Percentiles rank a stretch among this genome's conserved stretches.
Evolutionary conservation across 75 land plant species (phyloP).

Genomic region (Cupressus sempervirens): DNA sequence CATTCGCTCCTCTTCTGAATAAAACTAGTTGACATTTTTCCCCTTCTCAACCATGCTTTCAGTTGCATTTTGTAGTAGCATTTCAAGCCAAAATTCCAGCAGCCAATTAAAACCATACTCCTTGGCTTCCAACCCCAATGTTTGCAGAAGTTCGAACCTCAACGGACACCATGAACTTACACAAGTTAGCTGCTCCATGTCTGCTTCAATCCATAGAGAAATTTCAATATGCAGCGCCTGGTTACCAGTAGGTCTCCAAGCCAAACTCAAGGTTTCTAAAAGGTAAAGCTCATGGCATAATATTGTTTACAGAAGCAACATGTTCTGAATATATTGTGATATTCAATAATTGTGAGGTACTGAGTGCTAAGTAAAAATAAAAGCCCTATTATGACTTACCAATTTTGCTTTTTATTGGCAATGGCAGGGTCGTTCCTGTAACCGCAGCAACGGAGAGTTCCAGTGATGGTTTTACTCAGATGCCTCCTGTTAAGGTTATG

Average conservation of each 20-base stretch:
- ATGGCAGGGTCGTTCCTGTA: neutral
- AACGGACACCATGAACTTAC: neutral
- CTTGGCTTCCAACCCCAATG: neutral
- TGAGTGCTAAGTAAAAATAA: neutral
- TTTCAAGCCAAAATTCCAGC: neutral
- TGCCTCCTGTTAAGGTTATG: conserved; percentile 44
- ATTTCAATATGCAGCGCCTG: neutral
- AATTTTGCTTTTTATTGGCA: neutral
- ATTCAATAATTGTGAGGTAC: neutral
- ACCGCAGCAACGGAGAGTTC: neutral
- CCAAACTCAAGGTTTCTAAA: neutral
- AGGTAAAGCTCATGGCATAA: neutral
- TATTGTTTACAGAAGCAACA: neutral
- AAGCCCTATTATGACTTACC: neutral
- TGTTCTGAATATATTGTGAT: neutral
- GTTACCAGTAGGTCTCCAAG: neutral
- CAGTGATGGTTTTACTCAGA: conserved; percentile 1
- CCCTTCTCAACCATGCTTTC: neutral
- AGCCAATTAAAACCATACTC: neutral
- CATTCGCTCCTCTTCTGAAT: neutral
- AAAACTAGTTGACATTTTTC: neutral
- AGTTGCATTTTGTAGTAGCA: neutral
- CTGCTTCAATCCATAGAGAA: neutral
- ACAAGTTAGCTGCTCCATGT: neutral
- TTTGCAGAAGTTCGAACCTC: neutral